Percentiles rank a stretch among this genome's conserved stretches.
Conservation (phyloP, 2,329 filamentous ascomycete species). For the Cladosporium sp. region DNA sequence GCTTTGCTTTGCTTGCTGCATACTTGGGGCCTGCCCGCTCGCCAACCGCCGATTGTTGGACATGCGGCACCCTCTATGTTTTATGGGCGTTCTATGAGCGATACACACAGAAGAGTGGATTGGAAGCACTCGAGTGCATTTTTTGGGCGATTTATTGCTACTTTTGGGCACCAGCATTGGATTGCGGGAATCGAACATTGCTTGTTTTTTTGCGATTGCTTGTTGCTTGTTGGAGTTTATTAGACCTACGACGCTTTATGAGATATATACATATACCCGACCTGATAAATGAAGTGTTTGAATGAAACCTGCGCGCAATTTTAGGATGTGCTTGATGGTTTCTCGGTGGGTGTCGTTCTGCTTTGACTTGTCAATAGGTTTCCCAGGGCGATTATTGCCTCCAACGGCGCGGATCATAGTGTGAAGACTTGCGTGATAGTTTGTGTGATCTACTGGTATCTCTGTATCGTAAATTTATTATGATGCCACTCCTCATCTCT, state of each 20-base stretch:
- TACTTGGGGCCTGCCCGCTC: background rate
- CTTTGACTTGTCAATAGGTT: background rate
- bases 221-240: background rate
- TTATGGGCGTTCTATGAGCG: constrained; percentile 1
- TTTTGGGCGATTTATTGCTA: background rate
- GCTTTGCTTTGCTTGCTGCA: constrained; percentile 3
- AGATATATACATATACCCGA: background rate
- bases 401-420: background rate
- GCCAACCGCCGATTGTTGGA: background rate
- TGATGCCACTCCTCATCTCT: background rate
- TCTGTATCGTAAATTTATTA: too few species aligned
- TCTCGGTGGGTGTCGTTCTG: background rate
- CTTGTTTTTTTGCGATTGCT: background rate
- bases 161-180: background rate
- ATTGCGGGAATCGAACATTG: background rate
- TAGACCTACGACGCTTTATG: background rate
- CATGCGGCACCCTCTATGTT: background rate
- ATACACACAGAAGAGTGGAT: background rate
- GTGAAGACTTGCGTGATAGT: background rate
- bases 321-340: background rate
- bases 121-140: constrained; percentile 4
- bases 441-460: background rate
- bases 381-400: background rate
- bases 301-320: background rate
- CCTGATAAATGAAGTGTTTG: background rate